A percentile compares a stretch with the other conserved stretches of the same genome.
These are phyloP conservation scores for Fusarium circinatum DNA, from an alignment of 2,329 filamentous ascomycete genomes.

Conservation along the genomic window DNA sequence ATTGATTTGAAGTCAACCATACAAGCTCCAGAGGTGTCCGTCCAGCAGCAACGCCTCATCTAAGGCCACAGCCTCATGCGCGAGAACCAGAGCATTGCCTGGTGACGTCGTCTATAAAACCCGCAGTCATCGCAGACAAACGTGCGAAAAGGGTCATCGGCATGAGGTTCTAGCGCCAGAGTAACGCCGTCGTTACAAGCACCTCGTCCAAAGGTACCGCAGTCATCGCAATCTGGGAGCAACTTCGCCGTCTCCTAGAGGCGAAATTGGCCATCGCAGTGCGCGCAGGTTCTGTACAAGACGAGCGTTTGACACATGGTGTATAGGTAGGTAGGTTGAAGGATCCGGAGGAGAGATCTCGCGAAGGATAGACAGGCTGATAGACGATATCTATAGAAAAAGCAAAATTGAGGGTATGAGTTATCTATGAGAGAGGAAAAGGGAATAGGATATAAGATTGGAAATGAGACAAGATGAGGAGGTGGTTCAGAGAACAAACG, in stretches of 20 bases:
- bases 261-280: slow-evolving; percentile 26
- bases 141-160: slow-evolving; percentile 14
- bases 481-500: not conserved
- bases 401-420: not conserved
- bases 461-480: not conserved
- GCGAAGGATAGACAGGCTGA: not conserved
- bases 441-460: no score
- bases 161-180: slow-evolving; percentile 22
- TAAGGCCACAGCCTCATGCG: slow-evolving; percentile 15
- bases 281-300: slow-evolving; percentile 30
- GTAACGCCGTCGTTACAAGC: slow-evolving; percentile 32
- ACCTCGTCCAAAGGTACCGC: slow-evolving; percentile 26
- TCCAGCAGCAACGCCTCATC: not conserved
- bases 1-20: not conserved
- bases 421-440: not conserved
- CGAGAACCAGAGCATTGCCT: slow-evolving; percentile 20
- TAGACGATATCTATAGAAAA: not conserved
- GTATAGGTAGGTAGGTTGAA: not conserved
- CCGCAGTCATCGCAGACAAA: slow-evolving; percentile 27
- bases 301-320: slow-evolving; percentile 34
- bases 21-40: not conserved
- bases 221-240: slow-evolving; percentile 35
- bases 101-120: slow-evolving; percentile 5
- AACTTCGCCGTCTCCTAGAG: slow-evolving; percentile 34
- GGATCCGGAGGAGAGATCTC: not conserved